Evolutionary conservation across 225 moss, liverwort and hornwort species (phyloP).

Genomic region (Polytrichum commune): DNA sequence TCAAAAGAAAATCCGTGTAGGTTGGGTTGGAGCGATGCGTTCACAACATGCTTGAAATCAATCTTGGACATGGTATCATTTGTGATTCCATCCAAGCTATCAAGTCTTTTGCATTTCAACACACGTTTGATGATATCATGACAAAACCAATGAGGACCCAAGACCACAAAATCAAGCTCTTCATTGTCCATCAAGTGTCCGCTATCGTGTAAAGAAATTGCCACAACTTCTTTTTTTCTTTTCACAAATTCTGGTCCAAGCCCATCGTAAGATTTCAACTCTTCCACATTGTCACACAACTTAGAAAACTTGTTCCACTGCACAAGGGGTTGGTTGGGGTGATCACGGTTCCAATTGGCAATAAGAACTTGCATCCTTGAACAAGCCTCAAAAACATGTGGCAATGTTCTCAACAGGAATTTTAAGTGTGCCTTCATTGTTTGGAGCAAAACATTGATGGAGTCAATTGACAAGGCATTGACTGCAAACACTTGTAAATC

Average conservation of each 20-base stretch:
- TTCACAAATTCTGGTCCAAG: not conserved
- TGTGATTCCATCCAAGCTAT: not conserved
- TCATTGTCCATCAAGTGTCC: conserved; percentile 34
- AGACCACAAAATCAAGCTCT: conserved; percentile 14
- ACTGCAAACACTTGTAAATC: not conserved
- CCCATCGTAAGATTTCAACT: not conserved
- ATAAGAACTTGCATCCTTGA: not conserved
- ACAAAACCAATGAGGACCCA: conserved; percentile 36
- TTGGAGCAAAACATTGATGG: not conserved
- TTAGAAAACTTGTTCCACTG: not conserved
- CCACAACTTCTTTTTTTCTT: conserved; percentile 7
- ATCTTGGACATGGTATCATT: conserved; percentile 9
- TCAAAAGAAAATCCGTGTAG: conserved; percentile 9
- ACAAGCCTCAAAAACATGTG: not conserved
- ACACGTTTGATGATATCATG: conserved; percentile 7
- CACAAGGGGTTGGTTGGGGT: not conserved
- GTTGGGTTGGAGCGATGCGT: conserved; percentile 2
- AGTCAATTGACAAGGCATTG: not conserved
- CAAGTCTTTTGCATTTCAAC: too few species aligned
- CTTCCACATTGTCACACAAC: not conserved
- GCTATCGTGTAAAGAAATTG: conserved; percentile 26
- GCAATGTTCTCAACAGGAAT: not conserved
- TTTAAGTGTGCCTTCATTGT: not conserved
- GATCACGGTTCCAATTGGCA: not conserved
- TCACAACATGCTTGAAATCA: conserved; percentile 12